These are phyloP conservation scores for Psilocybe subaeruginosa DNA, from an alignment of 768 basidiomycete species.

Conservation along the genomic window DNA sequence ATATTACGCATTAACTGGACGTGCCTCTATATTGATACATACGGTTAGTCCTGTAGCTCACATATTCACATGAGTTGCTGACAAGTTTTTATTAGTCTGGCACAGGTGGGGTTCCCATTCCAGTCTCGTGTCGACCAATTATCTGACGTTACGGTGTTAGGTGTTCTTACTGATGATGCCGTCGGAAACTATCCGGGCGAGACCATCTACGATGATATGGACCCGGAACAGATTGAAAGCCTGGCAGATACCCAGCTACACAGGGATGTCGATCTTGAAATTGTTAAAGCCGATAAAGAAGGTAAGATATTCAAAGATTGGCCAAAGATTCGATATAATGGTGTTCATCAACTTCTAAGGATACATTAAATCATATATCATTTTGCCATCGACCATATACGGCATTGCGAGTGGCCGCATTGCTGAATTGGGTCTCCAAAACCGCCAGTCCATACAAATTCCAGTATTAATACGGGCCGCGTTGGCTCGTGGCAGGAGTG, in stretches of 20 bases:
- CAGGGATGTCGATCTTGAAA: conserved; percentile 48
- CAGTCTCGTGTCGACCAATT: background rate
- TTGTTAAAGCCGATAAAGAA: conserved; percentile 45
- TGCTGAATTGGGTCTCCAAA: conserved; percentile 53
- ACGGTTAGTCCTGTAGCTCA: conserved; percentile 44
- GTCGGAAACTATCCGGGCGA: conserved; percentile 39
- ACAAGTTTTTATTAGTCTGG: conserved; percentile 42
- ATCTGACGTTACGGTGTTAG: conserved; percentile 1
- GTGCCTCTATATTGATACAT: conserved; percentile 56
- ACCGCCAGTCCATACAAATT: conserved; percentile 55
- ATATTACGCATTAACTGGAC: conserved; percentile 42
- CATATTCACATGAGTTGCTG: background rate
- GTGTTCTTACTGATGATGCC: conserved; percentile 38
- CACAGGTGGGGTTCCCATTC: conserved; percentile 36
- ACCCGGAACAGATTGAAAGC: conserved; percentile 47
- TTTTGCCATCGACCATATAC: conserved; percentile 62
- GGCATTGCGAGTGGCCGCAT: conserved; percentile 52
- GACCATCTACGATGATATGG: conserved; percentile 50
- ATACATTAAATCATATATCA: conserved; percentile 52
- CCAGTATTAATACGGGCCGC: conserved; percentile 47
- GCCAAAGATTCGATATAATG: background rate
- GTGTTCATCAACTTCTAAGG: conserved; percentile 33
- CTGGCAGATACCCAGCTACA: conserved; percentile 50
- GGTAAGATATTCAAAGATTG: background rate
- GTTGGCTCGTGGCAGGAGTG: conserved; percentile 50